phyloP scores from a whole-genome alignment of 805 yeast species.

The Yamadazyma endophytica region DNA sequence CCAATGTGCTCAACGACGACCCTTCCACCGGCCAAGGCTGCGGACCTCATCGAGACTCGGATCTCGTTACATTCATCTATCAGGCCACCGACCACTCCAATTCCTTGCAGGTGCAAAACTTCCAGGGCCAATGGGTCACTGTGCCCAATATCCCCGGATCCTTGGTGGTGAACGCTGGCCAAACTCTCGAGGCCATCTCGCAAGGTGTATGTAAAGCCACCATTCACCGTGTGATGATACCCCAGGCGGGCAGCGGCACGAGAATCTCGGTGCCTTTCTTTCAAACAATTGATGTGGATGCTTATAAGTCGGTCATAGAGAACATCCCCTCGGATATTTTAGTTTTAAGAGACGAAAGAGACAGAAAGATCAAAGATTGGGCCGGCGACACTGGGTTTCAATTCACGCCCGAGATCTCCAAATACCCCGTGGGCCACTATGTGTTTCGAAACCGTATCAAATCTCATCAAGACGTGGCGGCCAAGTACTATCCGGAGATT shows the following conservation, averaged over 20 bases:
- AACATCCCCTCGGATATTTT: constrained; percentile 26
- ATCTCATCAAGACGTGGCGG: constrained; percentile 42
- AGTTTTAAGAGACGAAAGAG: constrained; percentile 29
- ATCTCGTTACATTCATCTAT: constrained; percentile 54
- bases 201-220: constrained; percentile 59
- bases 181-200: constrained; percentile 57
- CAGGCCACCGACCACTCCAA: constrained; percentile 49
- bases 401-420: constrained; percentile 29
- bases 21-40: constrained; percentile 44
- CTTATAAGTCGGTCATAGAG: constrained; percentile 23
- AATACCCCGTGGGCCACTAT: constrained; percentile 43
- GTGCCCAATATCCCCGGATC: constrained; percentile 47
- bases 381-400: constrained; percentile 38
- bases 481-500: constrained; percentile 39
- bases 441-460: constrained; percentile 44
- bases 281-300: constrained; percentile 42
- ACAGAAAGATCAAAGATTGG: constrained; percentile 29
- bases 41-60: constrained; percentile 69
- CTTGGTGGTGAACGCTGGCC: constrained; percentile 57
- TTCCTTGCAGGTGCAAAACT: constrained; percentile 53
- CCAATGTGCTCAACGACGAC: constrained; percentile 23
- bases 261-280: constrained; percentile 46
- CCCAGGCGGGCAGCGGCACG: constrained; percentile 34
- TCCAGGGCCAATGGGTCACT: constrained; percentile 53
- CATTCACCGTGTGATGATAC: constrained; percentile 50